Conservation (phyloP, 2,329 filamentous ascomycete species). For the Aspergillus carbonarius region DNA sequence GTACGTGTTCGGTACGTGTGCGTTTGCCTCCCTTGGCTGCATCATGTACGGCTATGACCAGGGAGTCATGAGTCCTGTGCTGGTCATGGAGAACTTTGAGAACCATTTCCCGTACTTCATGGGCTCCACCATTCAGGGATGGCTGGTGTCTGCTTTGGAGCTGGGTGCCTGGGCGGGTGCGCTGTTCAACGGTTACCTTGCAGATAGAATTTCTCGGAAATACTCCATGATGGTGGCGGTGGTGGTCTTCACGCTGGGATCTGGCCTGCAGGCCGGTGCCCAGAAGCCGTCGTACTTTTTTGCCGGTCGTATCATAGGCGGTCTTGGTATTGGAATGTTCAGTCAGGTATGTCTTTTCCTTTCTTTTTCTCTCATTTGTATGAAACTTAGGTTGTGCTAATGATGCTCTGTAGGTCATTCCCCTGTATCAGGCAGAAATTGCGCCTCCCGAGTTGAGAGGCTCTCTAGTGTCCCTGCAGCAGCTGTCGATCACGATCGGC, state of each 20-base stretch:
- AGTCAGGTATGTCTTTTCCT: constrained; percentile 17
- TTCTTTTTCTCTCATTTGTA: background rate
- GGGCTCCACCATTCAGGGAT: constrained; percentile 33
- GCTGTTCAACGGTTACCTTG: constrained; percentile 31
- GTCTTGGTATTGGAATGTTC: constrained; percentile 12
- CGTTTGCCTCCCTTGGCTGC: constrained; percentile 37
- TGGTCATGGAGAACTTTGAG: constrained; percentile 40
- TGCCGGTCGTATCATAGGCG: constrained; percentile 9
- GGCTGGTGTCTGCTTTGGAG: constrained; percentile 35
- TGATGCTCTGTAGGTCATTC: constrained; percentile 19
- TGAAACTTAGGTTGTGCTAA: background rate
- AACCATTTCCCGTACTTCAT: constrained; percentile 35
- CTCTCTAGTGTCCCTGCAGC: constrained; percentile 64
- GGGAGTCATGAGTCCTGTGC: constrained; percentile 36
- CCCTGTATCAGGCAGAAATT: constrained; percentile 40
- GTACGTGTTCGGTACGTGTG: constrained; percentile 41
- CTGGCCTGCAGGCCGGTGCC: constrained; percentile 28
- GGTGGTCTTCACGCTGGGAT: constrained; percentile 35
- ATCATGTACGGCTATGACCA: constrained; percentile 38
- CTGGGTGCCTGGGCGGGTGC: constrained; percentile 37
- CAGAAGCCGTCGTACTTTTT: constrained; percentile 29
- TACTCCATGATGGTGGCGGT: constrained; percentile 37
- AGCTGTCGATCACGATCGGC: constrained; percentile 61
- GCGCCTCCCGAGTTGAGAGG: constrained; percentile 66
- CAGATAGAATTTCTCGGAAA: constrained; percentile 32